phyloP scores from a whole-genome alignment of 192 early-diverging fungal species.

The Backusella tarrabulga region DNA sequence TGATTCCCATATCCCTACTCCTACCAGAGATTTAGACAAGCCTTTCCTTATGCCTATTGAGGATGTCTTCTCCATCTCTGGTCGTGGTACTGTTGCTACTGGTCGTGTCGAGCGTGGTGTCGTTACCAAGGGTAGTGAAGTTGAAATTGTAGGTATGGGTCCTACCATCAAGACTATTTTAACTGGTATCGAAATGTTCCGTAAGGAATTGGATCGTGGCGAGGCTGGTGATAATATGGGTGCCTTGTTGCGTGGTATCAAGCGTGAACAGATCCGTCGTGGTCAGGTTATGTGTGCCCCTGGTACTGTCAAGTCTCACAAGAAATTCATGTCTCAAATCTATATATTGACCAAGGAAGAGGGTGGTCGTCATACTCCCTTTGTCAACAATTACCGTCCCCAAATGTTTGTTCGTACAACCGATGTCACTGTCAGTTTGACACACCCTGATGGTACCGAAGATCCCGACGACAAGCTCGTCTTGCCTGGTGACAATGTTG shows the following conservation, averaged over 20 bases:
- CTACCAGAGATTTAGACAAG: slow-evolving; percentile 91
- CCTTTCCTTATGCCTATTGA: slow-evolving; percentile 99
- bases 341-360: slow-evolving; percentile 97
- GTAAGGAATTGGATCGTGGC: slow-evolving; percentile 96
- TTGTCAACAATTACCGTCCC: slow-evolving; percentile 96
- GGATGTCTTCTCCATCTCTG: slow-evolving; percentile 97
- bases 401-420: slow-evolving; percentile 95
- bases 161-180: slow-evolving; percentile 85
- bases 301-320: slow-evolving; percentile 93
- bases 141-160: slow-evolving; percentile 96
- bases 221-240: slow-evolving; percentile 99
- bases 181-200: slow-evolving; percentile 99
- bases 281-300: slow-evolving; percentile 92
- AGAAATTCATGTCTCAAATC: slow-evolving; percentile 87
- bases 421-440: slow-evolving; percentile 90
- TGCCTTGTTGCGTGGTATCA: slow-evolving; percentile 91
- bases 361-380: slow-evolving; percentile 96
- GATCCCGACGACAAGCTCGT: slow-evolving; percentile 93
- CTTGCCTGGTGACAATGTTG: slow-evolving; percentile 95
- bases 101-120: slow-evolving; percentile 93
- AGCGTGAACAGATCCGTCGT: slow-evolving; percentile 92
- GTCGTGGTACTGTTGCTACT: slow-evolving; percentile 93
- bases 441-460: slow-evolving; percentile 69
- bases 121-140: slow-evolving; percentile 89
- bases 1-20: slow-evolving; percentile 88